These are phyloP conservation scores for Rhododendron ovatum DNA, from an alignment of 148 eudicot genomes.

Conservation along the genomic window DNA sequence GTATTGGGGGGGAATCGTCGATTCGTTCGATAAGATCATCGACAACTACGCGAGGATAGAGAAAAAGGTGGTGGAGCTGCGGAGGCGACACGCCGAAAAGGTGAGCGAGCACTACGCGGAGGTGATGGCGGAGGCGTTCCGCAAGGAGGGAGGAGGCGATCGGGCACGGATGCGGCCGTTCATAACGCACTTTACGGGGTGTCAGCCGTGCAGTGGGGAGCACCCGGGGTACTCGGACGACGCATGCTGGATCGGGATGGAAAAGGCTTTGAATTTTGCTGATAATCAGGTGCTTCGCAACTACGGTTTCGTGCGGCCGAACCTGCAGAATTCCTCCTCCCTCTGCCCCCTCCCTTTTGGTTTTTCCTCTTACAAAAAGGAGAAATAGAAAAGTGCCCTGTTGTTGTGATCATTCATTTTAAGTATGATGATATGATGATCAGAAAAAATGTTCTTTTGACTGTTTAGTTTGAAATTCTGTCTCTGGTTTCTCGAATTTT, in stretches of 20 bases:
- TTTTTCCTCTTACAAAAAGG: not conserved
- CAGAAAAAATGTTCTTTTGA: not conserved
- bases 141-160: conserved; percentile 12
- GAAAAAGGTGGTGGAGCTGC: conserved; percentile 18
- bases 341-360: not conserved
- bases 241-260: not conserved
- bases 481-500: not conserved
- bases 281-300: conserved; percentile 25
- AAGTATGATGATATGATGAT: no score
- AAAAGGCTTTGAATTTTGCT: conserved; percentile 11
- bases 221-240: not conserved
- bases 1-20: conserved; percentile 58
- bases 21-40: conserved; percentile 18
- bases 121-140: conserved; percentile 14
- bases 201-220: not conserved
- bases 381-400: not conserved
- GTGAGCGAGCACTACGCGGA: conserved; percentile 30
- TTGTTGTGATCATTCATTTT: not conserved
- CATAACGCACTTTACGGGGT: not conserved
- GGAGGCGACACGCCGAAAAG: conserved; percentile 56
- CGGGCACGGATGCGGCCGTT: not conserved
- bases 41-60: conserved; percentile 24
- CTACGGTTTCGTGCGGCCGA: conserved; percentile 6
- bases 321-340: not conserved
- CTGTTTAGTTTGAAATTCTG: not conserved